These are phyloP conservation scores for Aspergillaceae sp. DNA, from an alignment of 2,329 filamentous ascomycete species.

Conservation along the genomic window DNA sequence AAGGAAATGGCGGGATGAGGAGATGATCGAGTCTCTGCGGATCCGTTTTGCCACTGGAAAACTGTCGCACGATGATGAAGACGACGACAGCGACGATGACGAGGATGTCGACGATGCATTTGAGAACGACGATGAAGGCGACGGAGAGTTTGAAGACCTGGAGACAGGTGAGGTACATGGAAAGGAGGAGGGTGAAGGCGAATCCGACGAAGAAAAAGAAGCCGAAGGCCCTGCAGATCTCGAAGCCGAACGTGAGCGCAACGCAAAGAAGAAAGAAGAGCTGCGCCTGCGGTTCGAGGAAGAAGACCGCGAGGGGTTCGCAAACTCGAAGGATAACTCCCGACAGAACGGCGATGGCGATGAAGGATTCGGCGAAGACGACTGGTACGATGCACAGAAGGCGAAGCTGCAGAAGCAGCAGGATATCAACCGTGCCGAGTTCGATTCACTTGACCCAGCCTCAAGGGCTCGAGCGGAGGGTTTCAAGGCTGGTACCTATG, in stretches of 20 bases:
- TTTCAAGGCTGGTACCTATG: slow-evolving; percentile 85
- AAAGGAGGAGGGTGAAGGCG: slow-evolving; percentile 31
- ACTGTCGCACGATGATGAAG: slow-evolving; percentile 49
- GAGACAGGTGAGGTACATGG: slow-evolving; percentile 59
- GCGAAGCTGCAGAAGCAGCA: slow-evolving; percentile 89
- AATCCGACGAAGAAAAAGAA: slow-evolving; percentile 47
- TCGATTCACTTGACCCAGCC: slow-evolving; percentile 73
- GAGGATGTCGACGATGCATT: slow-evolving; percentile 42
- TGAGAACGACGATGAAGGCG: slow-evolving; percentile 53
- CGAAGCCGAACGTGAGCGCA: slow-evolving; percentile 83
- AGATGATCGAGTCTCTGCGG: slow-evolving; percentile 66
- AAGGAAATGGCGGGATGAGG: slow-evolving; percentile 73
- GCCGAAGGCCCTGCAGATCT: slow-evolving; percentile 43
- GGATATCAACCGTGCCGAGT: slow-evolving; percentile 93
- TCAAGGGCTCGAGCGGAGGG: slow-evolving; percentile 82
- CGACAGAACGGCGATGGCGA: slow-evolving; percentile 60
- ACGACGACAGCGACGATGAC: slow-evolving; percentile 40
- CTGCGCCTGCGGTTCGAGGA: slow-evolving; percentile 91
- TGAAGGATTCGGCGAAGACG: slow-evolving; percentile 83
- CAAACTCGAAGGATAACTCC: slow-evolving; percentile 72
- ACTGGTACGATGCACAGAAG: slow-evolving; percentile 98
- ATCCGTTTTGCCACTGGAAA: slow-evolving; percentile 66
- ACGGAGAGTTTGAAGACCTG: slow-evolving; percentile 77
- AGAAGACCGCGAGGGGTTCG: slow-evolving; percentile 91
- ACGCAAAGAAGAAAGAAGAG: slow-evolving; percentile 88